phyloP scores from a whole-genome alignment of 192 early-diverging fungal genomes.

The Backusella psychrophila region DNA sequence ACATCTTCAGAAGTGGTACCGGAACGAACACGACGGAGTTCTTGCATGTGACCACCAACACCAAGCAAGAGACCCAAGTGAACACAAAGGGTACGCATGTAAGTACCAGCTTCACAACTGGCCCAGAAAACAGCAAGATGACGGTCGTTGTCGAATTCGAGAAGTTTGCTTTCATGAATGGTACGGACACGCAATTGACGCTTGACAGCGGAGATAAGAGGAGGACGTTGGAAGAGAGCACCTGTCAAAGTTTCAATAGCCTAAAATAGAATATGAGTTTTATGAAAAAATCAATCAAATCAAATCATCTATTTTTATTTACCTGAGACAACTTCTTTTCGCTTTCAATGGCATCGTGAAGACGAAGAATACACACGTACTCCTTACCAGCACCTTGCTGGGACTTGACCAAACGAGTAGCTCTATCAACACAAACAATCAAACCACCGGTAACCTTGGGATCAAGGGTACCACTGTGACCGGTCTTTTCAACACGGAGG shows the following conservation, averaged over 20 bases:
- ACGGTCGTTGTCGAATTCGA: slow-evolving; percentile 97
- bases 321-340: slow-evolving; percentile 83
- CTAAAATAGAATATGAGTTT: slow-evolving; percentile 26
- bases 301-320: slow-evolving; percentile 6
- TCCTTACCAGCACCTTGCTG: slow-evolving; percentile 99
- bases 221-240: slow-evolving; percentile 98
- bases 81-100: slow-evolving; percentile 99
- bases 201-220: slow-evolving; percentile 98
- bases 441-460: slow-evolving; percentile 99
- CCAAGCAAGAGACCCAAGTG: slow-evolving; percentile 95
- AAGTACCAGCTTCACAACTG: slow-evolving; percentile 98
- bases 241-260: slow-evolving; percentile 96
- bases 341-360: slow-evolving; percentile 90
- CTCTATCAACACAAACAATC: slow-evolving; percentile 98
- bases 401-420: slow-evolving; percentile 97
- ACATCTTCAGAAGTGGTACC: slow-evolving; percentile 87
- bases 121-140: slow-evolving; percentile 98
- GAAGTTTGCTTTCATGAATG: slow-evolving; percentile 93
- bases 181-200: slow-evolving; percentile 98
- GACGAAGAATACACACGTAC: slow-evolving; percentile 93
- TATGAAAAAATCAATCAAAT: too few relatives aligned
- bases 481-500: slow-evolving; percentile 96
- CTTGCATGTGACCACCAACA: slow-evolving; percentile 99
- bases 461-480: slow-evolving; percentile 97
- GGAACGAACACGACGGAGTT: slow-evolving; percentile 94